Base-by-base conservation (phyloP, 495 filamentous ascomycete species). In the Apodospora peruviana region DNA sequence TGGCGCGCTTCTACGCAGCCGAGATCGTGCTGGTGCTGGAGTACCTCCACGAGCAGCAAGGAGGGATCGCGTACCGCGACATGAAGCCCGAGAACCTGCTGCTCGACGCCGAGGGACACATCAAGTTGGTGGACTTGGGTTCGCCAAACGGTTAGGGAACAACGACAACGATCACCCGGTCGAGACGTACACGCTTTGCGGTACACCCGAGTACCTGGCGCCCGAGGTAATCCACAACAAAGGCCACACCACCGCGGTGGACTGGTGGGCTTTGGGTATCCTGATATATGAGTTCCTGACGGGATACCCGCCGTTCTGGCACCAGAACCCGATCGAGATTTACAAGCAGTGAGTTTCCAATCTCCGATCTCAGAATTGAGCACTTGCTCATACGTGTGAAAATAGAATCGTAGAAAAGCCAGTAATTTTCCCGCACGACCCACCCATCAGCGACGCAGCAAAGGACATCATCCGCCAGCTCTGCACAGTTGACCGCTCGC, bases 221-320 rank as follows among this genome's bases (percentile, higher is more conserved):
- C 93, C 93, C 2, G 93, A 98, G 71, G 91, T 96, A 17, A 96
- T 98, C 48, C 86, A 91, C 54, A 94, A 90, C 64, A 91, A 90
- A 60, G 91, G 90, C 12, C 93, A 98, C 61, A 90, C 88, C 23
- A 88, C 88, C 29, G 91, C 93, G 0, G 93, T 98, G n/a, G 93
- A 98, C 67, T 98, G 93, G 93, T 98, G 93, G 93, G 94, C 93
- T 5, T 74, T 97, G 52, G 93, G 93, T 5, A 95, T 98, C 53
- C 67, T 98, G 43, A 88, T 96, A 46, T 97, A 94, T 65, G 93
- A 98, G 62, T 96, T 98, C 59, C 73, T 96, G 21, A 90, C 93
- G 3, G 93, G 93, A 29, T 94, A 96, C 58, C 93, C 93, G 5
- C 93, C 93, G 2, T 98, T 98, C 67, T 98, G 91, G 87, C 88